Conservation (phyloP, 768 basidiomycete species). For the Candolleomyces aberdarensis region DNA sequence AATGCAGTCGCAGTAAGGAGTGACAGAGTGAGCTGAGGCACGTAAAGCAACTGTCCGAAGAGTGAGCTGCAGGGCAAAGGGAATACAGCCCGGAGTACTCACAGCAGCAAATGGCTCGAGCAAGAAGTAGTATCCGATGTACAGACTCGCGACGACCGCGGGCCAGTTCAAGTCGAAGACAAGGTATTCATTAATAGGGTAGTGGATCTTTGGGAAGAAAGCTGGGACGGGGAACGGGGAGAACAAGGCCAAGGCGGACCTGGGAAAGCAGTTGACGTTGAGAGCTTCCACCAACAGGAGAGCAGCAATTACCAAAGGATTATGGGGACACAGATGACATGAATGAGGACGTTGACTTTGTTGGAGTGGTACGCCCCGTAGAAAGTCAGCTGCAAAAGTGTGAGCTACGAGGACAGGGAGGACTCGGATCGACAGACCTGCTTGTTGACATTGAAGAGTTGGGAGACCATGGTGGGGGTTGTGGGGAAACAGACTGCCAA, state of each 20-base stretch:
- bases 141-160: slow-evolving; percentile 54
- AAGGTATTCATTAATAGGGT: slow-evolving; percentile 58
- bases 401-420: slow-evolving; percentile 8
- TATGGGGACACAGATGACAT: slow-evolving; percentile 81
- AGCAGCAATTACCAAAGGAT: slow-evolving; percentile 63
- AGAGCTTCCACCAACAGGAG: neutral
- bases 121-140: slow-evolving; percentile 70
- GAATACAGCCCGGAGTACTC: slow-evolving; percentile 26
- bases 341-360: slow-evolving; percentile 78
- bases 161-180: slow-evolving; percentile 69
- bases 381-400: slow-evolving; percentile 66
- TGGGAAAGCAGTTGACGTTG: slow-evolving; percentile 20
- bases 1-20: slow-evolving; percentile 74
- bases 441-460: slow-evolving; percentile 63
- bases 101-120: slow-evolving; percentile 89
- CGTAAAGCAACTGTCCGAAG: slow-evolving; percentile 64
- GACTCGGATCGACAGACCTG: slow-evolving; percentile 44
- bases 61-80: neutral
- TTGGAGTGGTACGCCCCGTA: slow-evolving; percentile 93
- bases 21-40: slow-evolving; percentile 63
- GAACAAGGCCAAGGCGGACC: slow-evolving; percentile 60
- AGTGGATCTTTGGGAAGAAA: slow-evolving; percentile 51
- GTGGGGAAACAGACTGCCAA: slow-evolving; percentile 7
- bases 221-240: slow-evolving; percentile 48
- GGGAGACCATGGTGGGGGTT: slow-evolving; percentile 30